Conservation (phyloP, 345 rosid species). For the Dipteronia dyeriana region DNA sequence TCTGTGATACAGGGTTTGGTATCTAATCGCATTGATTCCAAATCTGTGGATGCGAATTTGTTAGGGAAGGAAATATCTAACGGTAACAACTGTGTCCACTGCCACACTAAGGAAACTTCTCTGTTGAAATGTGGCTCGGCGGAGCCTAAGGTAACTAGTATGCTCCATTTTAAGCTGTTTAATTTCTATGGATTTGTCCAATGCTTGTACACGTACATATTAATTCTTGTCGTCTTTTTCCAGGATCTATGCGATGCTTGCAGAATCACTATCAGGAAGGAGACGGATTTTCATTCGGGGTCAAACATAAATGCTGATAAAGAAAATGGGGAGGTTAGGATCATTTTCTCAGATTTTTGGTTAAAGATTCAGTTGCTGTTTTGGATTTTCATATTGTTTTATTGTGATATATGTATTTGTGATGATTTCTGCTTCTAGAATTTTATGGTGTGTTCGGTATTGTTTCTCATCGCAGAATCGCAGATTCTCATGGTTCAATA, state of each 20-base stretch:
- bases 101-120: slow-evolving; percentile 6
- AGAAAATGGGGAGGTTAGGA: slow-evolving; percentile 27
- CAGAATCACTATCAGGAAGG: not conserved
- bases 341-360: not conserved
- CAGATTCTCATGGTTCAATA: not conserved
- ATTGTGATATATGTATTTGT: not conserved
- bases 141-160: slow-evolving; percentile 5
- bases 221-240: slow-evolving; percentile 16
- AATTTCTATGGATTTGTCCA: not conserved
- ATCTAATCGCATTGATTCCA: slow-evolving; percentile 16
- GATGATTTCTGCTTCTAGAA: not conserved
- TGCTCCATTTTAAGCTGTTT: slow-evolving; percentile 5
- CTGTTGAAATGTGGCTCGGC: not conserved
- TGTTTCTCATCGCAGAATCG: too few species aligned
- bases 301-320: slow-evolving; percentile 20
- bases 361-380: slow-evolving; percentile 10
- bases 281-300: slow-evolving; percentile 16
- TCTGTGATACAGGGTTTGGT: slow-evolving; percentile 17
- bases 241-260: slow-evolving; percentile 24
- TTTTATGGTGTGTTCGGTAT: not conserved
- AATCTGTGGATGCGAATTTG: slow-evolving; percentile 15
- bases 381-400: slow-evolving; percentile 7
- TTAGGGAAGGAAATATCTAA: slow-evolving; percentile 16
- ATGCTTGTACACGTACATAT: not conserved
- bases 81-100: slow-evolving; percentile 9